phyloP scores from a whole-genome alignment of 768 basidiomycete species.

The Pulveroboletus ravenelii region DNA sequence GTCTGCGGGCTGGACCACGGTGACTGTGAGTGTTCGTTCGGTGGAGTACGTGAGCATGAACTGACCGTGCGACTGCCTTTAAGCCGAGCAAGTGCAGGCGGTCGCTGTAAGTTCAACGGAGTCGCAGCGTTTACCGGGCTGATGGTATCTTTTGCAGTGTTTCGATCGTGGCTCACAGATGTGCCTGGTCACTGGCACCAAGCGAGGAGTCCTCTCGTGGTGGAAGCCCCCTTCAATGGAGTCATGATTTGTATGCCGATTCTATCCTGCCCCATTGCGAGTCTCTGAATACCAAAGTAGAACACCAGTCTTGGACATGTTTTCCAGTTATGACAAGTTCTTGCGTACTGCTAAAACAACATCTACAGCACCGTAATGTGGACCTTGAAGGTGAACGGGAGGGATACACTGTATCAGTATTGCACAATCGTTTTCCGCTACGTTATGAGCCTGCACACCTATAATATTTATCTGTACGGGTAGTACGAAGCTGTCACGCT shows the following conservation, averaged over 20 bases:
- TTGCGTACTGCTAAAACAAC: slow-evolving; percentile 30
- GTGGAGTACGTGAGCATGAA: not conserved
- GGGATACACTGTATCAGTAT: slow-evolving; percentile 32
- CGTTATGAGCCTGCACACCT: slow-evolving; percentile 19
- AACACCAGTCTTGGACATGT: slow-evolving; percentile 3
- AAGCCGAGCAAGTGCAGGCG: slow-evolving; percentile 32
- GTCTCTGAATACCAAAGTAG: slow-evolving; percentile 16
- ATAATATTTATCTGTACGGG: slow-evolving; percentile 27
- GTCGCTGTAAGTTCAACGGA: slow-evolving; percentile 29
- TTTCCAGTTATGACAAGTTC: slow-evolving; percentile 19
- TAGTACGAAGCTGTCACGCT: slow-evolving; percentile 3
- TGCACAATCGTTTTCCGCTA: slow-evolving; percentile 19
- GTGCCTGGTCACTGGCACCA: slow-evolving; percentile 54
- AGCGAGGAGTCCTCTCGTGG: slow-evolving; percentile 51
- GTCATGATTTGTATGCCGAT: slow-evolving; percentile 26
- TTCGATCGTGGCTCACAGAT: slow-evolving; percentile 40
- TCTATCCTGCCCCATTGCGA: not conserved
- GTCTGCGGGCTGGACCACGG: slow-evolving; percentile 59
- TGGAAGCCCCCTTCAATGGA: slow-evolving; percentile 39
- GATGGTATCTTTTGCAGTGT: slow-evolving; percentile 29
- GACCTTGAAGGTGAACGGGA: slow-evolving; percentile 13
- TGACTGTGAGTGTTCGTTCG: slow-evolving; percentile 41
- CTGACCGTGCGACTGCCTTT: slow-evolving; percentile 7
- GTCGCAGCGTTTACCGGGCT: slow-evolving; percentile 21
- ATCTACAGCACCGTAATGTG: slow-evolving; percentile 24